Conservation (phyloP, 2,329 filamentous ascomycete genomes). For the Reticulascus tulasneorum region DNA sequence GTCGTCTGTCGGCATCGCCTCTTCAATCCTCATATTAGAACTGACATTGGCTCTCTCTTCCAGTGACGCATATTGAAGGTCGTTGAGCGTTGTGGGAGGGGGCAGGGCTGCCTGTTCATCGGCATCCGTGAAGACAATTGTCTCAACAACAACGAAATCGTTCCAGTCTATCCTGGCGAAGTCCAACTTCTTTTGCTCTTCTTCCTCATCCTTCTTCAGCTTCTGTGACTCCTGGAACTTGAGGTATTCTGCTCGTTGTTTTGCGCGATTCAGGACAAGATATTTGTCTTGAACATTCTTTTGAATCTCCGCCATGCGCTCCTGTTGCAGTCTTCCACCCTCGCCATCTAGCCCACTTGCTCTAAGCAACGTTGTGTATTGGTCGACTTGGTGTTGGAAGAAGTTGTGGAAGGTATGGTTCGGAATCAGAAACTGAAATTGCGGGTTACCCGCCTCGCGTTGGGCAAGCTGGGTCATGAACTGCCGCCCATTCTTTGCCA, state of each 20-base stretch:
- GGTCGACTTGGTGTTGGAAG: slow-evolving; percentile 87
- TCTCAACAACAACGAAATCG: slow-evolving; percentile 94
- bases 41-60: slow-evolving; percentile 91
- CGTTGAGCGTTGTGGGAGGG: slow-evolving; percentile 81
- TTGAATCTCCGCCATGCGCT: slow-evolving; percentile 68
- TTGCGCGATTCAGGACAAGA: slow-evolving; percentile 73
- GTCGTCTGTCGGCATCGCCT: slow-evolving; percentile 83
- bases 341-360: slow-evolving; percentile 63
- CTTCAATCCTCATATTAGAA: slow-evolving; percentile 81
- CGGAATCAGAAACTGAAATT: slow-evolving; percentile 93
- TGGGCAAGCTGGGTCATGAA: slow-evolving; percentile 90
- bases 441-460: slow-evolving; percentile 82
- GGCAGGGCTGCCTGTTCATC: slow-evolving; percentile 86
- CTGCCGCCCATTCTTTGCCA: slow-evolving; percentile 85
- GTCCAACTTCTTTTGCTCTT: slow-evolving; percentile 70
- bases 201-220: slow-evolving; percentile 82
- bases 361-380: slow-evolving; percentile 78
- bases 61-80: slow-evolving; percentile 88
- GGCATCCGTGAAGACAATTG: slow-evolving; percentile 82
- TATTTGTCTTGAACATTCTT: slow-evolving; percentile 76
- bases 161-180: slow-evolving; percentile 95
- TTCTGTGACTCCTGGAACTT: slow-evolving; percentile 83
- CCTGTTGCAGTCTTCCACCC: slow-evolving; percentile 65
- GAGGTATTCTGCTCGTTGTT: slow-evolving; percentile 80
- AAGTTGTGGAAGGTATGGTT: slow-evolving; percentile 97